Evolutionary conservation across 1,284 basidiomycete genomes (phyloP).

Genomic region (Boletus calvinii): DNA sequence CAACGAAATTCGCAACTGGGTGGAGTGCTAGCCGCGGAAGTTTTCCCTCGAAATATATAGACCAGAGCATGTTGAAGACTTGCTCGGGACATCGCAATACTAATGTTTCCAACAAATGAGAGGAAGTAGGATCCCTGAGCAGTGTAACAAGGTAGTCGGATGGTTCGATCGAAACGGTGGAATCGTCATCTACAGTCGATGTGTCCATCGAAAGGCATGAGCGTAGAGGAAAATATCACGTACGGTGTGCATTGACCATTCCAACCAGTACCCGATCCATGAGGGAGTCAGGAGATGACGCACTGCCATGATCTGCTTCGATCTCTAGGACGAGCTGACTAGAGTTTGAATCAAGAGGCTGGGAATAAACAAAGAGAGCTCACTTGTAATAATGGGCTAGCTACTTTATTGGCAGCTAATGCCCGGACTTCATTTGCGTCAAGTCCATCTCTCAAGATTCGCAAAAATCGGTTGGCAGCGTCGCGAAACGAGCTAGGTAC

Average conservation of each 20-base stretch:
- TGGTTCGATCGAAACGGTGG: constrained; percentile 39
- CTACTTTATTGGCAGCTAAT: constrained; percentile 78
- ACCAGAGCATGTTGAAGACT: constrained; percentile 75
- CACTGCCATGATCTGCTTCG: constrained; percentile 64
- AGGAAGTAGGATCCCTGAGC: constrained; percentile 81
- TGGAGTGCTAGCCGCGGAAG: constrained; percentile 74
- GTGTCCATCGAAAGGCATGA: background rate
- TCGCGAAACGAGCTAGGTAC: constrained; percentile 54
- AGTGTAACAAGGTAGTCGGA: constrained; percentile 81
- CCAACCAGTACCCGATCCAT: constrained; percentile 83
- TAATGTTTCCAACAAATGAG: constrained; percentile 82
- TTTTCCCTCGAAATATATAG: constrained; percentile 72
- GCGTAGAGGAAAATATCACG: constrained; percentile 27
- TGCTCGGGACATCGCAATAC: constrained; percentile 58
- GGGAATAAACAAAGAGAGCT: constrained; percentile 18
- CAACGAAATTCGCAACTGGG: constrained; percentile 90
- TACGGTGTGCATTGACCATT: constrained; percentile 68
- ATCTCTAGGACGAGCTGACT: constrained; percentile 76
- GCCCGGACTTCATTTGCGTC: constrained; percentile 77
- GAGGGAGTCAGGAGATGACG: constrained; percentile 64
- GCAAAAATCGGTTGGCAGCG: constrained; percentile 54
- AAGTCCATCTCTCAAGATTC: constrained; percentile 51
- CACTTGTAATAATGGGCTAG: constrained; percentile 80
- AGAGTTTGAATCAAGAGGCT: background rate
- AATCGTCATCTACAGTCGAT: constrained; percentile 37